Percentiles rank a stretch among this genome's conserved stretches.
Evolutionary conservation across 495 filamentous ascomycete species (phyloP).

Genomic region (Podospora pseudoanserina): DNA sequence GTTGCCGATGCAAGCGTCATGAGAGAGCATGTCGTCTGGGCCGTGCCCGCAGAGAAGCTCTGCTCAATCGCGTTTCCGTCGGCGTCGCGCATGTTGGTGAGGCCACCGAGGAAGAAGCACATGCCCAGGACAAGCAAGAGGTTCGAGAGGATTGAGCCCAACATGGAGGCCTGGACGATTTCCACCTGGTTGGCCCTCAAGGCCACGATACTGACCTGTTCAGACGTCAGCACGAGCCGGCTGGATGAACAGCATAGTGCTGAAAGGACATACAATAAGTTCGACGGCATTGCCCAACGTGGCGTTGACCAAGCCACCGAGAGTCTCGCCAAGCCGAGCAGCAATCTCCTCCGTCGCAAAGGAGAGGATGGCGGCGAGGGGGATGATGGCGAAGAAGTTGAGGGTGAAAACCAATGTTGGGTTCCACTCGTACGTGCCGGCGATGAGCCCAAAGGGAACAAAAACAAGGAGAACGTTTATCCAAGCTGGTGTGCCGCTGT

Average conservation of each 20-base stretch:
- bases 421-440: conserved; percentile 68
- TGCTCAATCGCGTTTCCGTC: conserved; percentile 56
- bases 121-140: conserved; percentile 92
- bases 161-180: conserved; percentile 96
- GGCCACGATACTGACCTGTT: conserved; percentile 75
- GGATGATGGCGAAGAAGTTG: conserved; percentile 96
- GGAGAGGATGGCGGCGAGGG: conserved; percentile 84
- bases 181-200: conserved; percentile 81
- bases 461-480: conserved; percentile 86
- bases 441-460: conserved; percentile 82
- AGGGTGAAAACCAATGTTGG: conserved; percentile 75
- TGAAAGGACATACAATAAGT: conserved; percentile 59
- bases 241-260: neutral
- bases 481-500: conserved; percentile 48
- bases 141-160: conserved; percentile 94
- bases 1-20: conserved; percentile 91
- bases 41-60: conserved; percentile 78
- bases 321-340: conserved; percentile 75
- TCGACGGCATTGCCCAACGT: conserved; percentile 99
- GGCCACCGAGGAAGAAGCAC: conserved; percentile 90
- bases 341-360: conserved; percentile 95
- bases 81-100: conserved; percentile 50
- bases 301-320: conserved; percentile 91
- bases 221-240: neutral
- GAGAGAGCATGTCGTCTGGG: conserved; percentile 91